A percentile compares a stretch with the other conserved stretches of the same genome.
These are phyloP conservation scores for Boletus eberwhitei DNA, from an alignment of 768 basidiomycete species.

Conservation along the genomic window DNA sequence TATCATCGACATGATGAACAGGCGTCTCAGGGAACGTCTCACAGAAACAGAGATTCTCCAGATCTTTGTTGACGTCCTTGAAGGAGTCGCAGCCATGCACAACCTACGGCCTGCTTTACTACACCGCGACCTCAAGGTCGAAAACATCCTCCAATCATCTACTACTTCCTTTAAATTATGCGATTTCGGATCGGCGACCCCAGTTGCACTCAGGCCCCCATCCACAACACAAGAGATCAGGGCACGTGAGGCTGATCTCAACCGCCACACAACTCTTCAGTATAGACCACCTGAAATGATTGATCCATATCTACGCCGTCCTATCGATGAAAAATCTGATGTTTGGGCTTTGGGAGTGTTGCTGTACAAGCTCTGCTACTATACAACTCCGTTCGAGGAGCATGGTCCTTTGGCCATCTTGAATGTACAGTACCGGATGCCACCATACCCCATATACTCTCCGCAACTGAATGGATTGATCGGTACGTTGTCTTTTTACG, in stretches of 20 bases:
- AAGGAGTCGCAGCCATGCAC: conserved; percentile 97
- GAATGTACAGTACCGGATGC: conserved; percentile 93
- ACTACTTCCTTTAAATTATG: conserved; percentile 89
- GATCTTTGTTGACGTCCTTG: conserved; percentile 97
- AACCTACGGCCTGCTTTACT: conserved; percentile 84
- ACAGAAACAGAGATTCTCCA: conserved; percentile 96
- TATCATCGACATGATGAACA: conserved; percentile 99
- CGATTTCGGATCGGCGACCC: conserved; percentile 93
- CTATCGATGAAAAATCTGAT: conserved; percentile 92
- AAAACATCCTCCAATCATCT: conserved; percentile 93
- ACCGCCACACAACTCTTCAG: conserved; percentile 93
- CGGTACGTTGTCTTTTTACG: conserved; percentile 45
- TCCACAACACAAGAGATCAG: conserved; percentile 80
- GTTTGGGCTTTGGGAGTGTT: conserved; percentile 98
- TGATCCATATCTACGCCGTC: conserved; percentile 77
- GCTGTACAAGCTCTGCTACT: conserved; percentile 98
- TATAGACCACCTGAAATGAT: conserved; percentile 99
- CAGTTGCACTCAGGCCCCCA: conserved; percentile 67
- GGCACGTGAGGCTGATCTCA: conserved; percentile 84
- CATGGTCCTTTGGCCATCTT: conserved; percentile 95
- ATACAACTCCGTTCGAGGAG: conserved; percentile 98
- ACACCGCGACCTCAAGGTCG: conserved; percentile 97
- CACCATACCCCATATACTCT: conserved; percentile 86
- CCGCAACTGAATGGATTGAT: conserved; percentile 78
- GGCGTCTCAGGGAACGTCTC: conserved; percentile 87